phyloP scores from a whole-genome alignment of 306 rosid species.

The Biancaea sappan region DNA sequence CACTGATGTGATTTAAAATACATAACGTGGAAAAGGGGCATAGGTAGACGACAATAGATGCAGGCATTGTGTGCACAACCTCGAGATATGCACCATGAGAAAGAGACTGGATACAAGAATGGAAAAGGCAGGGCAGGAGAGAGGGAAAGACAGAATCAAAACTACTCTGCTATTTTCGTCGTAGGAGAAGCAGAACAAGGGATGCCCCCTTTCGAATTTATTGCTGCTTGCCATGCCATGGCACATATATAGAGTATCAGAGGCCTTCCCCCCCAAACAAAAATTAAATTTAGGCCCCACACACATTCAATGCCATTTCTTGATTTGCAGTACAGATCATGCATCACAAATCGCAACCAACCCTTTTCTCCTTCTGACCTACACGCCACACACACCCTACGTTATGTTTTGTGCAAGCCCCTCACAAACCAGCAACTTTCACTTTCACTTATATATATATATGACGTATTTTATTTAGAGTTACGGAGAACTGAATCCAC shows the following conservation, averaged over 20 bases:
- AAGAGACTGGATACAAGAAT: slow-evolving; percentile 46
- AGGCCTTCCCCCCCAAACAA: slow-evolving; percentile 6
- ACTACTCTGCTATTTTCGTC: not conserved
- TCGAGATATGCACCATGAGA: slow-evolving; percentile 43
- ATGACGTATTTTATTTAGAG: too few relatives aligned
- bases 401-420: too few relatives aligned
- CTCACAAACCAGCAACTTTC: too few relatives aligned
- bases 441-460: too few relatives aligned
- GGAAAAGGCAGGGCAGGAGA: slow-evolving; percentile 41
- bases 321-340: slow-evolving; percentile 32
- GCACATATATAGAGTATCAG: slow-evolving; percentile 24
- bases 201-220: slow-evolving; percentile 21
- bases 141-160: slow-evolving; percentile 44
- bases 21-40: not conserved
- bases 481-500: too few relatives aligned
- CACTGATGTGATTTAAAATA: slow-evolving; percentile 15
- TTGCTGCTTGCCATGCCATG: slow-evolving; percentile 31
- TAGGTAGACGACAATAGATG: not conserved
- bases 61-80: slow-evolving; percentile 26
- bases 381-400: slow-evolving; percentile 20
- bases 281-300: slow-evolving; percentile 46
- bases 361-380: slow-evolving; percentile 32
- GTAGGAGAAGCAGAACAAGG: not conserved
- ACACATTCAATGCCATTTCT: slow-evolving; percentile 47
- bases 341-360: slow-evolving; percentile 31